Base-by-base conservation (phyloP, 2,329 filamentous ascomycete genomes). In the Hypoxylon sp. region DNA sequence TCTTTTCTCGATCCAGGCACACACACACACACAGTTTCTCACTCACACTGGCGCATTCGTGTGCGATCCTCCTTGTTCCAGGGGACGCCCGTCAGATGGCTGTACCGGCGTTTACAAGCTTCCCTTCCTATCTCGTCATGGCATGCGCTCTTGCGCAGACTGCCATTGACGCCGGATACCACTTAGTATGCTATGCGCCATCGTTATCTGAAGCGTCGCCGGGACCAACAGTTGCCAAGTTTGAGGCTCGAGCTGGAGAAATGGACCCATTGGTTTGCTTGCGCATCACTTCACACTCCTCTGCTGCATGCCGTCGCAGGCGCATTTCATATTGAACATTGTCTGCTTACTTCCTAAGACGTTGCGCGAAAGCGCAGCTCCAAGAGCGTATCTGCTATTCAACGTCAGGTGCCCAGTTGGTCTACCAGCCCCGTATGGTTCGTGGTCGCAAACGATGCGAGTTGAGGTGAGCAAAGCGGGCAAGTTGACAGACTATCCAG, bases 401-500 rank as follows among this genome's bases (percentile, higher is more conserved):
- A 22, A 57, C 68, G 71, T 75, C 73, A 77, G 71, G 71, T 73
- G 74, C 40, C 64, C 62, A 73, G 66, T 57, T 68, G 51, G 53
- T 54, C 57, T 57, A 63, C 61, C 63, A 62, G 58, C 50, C 48
- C 65, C 57, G 60, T 67, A 62, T 66, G 63, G 65, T 59, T 72
- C 69, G 64, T 73, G 66, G 73, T 71, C 74, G 73, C 71, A 74
- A 73, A 75, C 74, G 72, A 75, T 74, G 73, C 73, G 74, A 77
- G 75, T 74, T 75, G 72, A 75, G 74, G 71, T 76, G 73, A 77
- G 72, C 73, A 74, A 73, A 74, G 75, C 74, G 73, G 76, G 73
- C 68, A 71, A 69, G 64, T 74, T 69, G 70, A 75, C 67, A 71
- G 68, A 63, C 72, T 71, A 74, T 74, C 74, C 66, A 71, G 68